These are phyloP conservation scores for Xylariaceae sp. DNA, from an alignment of 2,329 filamentous ascomycete genomes.

Conservation along the genomic window DNA sequence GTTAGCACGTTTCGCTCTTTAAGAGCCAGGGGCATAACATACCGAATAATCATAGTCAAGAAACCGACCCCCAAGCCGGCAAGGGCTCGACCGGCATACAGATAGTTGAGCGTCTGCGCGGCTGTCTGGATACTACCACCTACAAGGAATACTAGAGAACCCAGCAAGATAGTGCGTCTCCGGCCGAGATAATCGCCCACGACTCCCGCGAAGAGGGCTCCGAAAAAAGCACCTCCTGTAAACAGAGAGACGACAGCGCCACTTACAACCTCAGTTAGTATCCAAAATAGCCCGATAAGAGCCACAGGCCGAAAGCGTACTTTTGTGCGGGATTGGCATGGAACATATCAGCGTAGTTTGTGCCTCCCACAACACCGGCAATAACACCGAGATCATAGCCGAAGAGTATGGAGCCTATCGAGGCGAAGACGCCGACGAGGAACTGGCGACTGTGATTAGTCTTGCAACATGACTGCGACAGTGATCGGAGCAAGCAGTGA, in stretches of 20 bases:
- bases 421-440: conserved; percentile 57
- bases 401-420: conserved; percentile 56
- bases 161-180: conserved; percentile 69
- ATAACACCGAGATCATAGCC: conserved; percentile 60
- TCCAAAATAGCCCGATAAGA: not conserved
- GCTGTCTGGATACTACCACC: conserved; percentile 76
- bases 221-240: conserved; percentile 69
- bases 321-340: conserved; percentile 41
- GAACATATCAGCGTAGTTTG: conserved; percentile 47
- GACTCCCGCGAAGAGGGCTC: conserved; percentile 60
- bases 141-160: conserved; percentile 70
- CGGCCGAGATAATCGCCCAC: conserved; percentile 62
- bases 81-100: conserved; percentile 71
- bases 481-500: not conserved
- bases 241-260: conserved; percentile 78
- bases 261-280: conserved; percentile 38
- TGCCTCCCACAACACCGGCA: conserved; percentile 54
- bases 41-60: conserved; percentile 46
- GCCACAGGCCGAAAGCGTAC: conserved; percentile 29
- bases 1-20: conserved; percentile 49
- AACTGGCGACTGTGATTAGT: conserved; percentile 40
- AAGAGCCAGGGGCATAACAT: conserved; percentile 32
- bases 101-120: conserved; percentile 58
- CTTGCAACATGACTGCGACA: not conserved
- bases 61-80: conserved; percentile 64